phyloP scores from a whole-genome alignment of 1,284 basidiomycete species.

The Inonotus obliquus region DNA sequence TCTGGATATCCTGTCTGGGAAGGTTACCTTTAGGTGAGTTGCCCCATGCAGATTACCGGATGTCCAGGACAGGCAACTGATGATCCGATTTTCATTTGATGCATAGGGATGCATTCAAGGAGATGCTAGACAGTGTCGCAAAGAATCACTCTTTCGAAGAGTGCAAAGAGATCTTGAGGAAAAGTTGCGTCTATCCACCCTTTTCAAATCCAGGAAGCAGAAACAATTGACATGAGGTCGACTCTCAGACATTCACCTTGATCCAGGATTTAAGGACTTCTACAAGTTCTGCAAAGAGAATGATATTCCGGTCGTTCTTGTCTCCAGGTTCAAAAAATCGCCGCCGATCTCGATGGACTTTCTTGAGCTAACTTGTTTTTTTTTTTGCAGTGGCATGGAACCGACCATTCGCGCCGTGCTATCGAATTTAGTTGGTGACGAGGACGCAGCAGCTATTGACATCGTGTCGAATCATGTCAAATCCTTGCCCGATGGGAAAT shows the following conservation, averaged over 20 bases:
- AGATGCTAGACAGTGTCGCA: conserved; percentile 73
- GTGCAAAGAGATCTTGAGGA: conserved; percentile 63
- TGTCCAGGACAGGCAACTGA: too few species aligned
- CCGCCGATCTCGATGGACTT: neutral
- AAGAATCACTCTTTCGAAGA: conserved; percentile 71
- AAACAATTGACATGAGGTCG: neutral
- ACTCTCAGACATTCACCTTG: conserved; percentile 71
- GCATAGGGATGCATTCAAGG: conserved; percentile 69
- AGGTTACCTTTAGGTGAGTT: conserved; percentile 64
- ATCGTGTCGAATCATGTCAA: conserved; percentile 88
- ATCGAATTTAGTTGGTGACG: conserved; percentile 69
- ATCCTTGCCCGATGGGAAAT: conserved; percentile 61
- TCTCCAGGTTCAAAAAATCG: conserved; percentile 63
- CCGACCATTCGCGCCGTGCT: conserved; percentile 88
- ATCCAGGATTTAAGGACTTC: conserved; percentile 85
- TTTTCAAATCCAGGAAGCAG: conserved; percentile 7
- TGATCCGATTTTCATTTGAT: neutral
- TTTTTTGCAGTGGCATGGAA: conserved; percentile 71
- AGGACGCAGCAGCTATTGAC: conserved; percentile 72
- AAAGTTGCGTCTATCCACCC: conserved; percentile 42
- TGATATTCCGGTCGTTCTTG: conserved; percentile 85
- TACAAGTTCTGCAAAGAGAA: conserved; percentile 74
- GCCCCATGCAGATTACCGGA: neutral
- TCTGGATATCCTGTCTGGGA: conserved; percentile 61
- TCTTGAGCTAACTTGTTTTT: neutral